These are phyloP conservation scores for Knoxdaviesia capensis DNA, from an alignment of 2,329 filamentous ascomycete genomes.

Conservation along the genomic window DNA sequence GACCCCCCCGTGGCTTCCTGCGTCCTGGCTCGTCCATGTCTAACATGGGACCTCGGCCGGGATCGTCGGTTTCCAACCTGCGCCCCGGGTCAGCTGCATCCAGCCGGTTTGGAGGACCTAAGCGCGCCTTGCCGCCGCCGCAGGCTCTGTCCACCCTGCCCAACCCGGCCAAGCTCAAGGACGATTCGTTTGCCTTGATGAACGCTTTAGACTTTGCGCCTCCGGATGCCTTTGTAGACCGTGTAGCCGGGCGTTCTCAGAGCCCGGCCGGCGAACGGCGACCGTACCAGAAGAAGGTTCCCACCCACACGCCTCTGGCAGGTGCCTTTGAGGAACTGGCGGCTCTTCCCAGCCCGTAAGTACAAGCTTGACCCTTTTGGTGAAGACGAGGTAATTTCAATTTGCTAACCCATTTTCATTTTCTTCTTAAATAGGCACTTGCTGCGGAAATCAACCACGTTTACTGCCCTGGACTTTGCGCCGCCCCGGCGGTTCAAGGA, in stretches of 20 bases:
- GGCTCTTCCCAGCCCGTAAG: conserved; percentile 78
- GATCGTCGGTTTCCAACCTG: conserved; percentile 13
- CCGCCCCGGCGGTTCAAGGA: conserved; percentile 57
- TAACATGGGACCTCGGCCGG: conserved; percentile 8
- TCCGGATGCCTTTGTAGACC: conserved; percentile 44
- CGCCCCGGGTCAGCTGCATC: conserved; percentile 48
- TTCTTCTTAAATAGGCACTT: conserved; percentile 28
- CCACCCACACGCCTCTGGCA: conserved; percentile 57
- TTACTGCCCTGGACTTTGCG: conserved; percentile 64
- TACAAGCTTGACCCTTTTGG: conserved; percentile 10
- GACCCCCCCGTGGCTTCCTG: conserved; percentile 18
- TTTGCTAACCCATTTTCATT: too few species aligned
- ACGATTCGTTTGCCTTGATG: conserved; percentile 55
- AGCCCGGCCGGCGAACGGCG: conserved; percentile 43
- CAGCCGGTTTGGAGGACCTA: conserved; percentile 10
- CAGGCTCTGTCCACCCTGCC: conserved; percentile 55
- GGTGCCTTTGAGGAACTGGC: conserved; percentile 76
- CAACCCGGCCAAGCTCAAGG: conserved; percentile 66
- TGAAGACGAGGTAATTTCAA: too few species aligned
- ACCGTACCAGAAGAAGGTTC: conserved; percentile 56
- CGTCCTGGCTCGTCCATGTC: conserved; percentile 2
- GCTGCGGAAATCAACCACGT: conserved; percentile 58
- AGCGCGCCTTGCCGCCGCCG: conserved; percentile 39
- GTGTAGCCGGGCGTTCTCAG: conserved; percentile 46
- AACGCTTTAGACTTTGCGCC: conserved; percentile 72